Percentiles rank a stretch among this genome's conserved stretches.
Conservation (phyloP, 2,329 filamentous ascomycete species). For the Ophiostoma piceae region DNA sequence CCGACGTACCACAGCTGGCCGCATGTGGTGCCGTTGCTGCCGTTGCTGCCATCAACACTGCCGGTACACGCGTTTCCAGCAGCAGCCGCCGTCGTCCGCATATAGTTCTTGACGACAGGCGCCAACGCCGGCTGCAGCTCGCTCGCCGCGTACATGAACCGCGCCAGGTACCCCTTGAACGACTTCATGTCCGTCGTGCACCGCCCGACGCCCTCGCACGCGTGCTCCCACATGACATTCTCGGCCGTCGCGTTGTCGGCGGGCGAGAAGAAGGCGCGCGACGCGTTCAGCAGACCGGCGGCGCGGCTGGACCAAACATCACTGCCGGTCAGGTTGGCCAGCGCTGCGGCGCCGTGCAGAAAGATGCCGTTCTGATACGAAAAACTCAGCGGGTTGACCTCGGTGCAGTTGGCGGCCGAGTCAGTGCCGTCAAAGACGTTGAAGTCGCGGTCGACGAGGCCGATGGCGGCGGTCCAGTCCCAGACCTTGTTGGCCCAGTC, state of each 20-base stretch:
- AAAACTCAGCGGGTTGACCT: conserved; percentile 53
- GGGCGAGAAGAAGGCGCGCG: conserved; percentile 49
- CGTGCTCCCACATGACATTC: conserved; percentile 59
- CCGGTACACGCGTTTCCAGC: conserved; percentile 55
- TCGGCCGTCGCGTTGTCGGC: conserved; percentile 42
- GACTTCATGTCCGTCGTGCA: conserved; percentile 62
- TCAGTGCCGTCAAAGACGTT: conserved; percentile 60
- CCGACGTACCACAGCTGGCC: conserved; percentile 59
- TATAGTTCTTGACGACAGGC: conserved; percentile 42
- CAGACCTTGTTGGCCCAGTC: conserved; percentile 64
- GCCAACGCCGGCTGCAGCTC: conserved; percentile 52
- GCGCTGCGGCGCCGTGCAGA: conserved; percentile 58
- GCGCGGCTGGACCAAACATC: conserved; percentile 51
- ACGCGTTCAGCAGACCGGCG: conserved; percentile 47
- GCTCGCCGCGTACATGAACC: conserved; percentile 58
- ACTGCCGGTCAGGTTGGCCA: conserved; percentile 56
- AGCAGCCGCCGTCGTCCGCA: conserved; percentile 50
- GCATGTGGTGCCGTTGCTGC: conserved; percentile 45
- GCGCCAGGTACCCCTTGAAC: conserved; percentile 63
- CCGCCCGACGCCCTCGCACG: conserved; percentile 54
- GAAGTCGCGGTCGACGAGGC: conserved; percentile 52
- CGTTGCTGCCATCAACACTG: conserved; percentile 27
- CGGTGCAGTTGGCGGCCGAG: conserved; percentile 48
- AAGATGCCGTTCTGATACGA: conserved; percentile 62
- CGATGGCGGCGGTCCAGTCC: conserved; percentile 56